Evolutionary conservation across 1,139 yeast species (phyloP).

Genomic region (Zygoascus hellenicus): DNA sequence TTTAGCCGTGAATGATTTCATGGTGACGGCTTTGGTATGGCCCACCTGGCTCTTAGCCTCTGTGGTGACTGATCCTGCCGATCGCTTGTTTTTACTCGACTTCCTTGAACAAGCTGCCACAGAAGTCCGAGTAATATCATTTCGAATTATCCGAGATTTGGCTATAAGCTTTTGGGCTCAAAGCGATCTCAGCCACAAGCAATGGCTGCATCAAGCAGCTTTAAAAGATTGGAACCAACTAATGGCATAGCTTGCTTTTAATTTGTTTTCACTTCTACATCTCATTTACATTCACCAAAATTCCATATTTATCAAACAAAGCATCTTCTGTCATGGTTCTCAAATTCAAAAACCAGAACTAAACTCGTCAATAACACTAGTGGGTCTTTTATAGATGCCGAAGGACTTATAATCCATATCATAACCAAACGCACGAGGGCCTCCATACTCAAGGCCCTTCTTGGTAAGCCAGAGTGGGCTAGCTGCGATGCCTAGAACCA

Average conservation of each 20-base stretch:
- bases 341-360: neutral
- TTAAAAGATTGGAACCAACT: conserved; percentile 8
- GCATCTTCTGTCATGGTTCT: neutral
- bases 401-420: conserved; percentile 11
- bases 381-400: conserved; percentile 35
- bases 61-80: neutral
- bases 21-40: conserved; percentile 10
- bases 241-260: conserved; percentile 6
- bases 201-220: conserved; percentile 1
- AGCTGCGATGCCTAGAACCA: conserved; percentile 40
- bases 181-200: conserved; percentile 1
- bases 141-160: conserved; percentile 5
- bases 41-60: conserved; percentile 11
- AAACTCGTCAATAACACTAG: conserved; percentile 40
- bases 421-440: conserved; percentile 28
- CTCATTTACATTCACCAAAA: neutral
- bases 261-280: neutral
- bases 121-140: conserved; percentile 3
- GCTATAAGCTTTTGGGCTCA: conserved; percentile 8
- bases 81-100: neutral
- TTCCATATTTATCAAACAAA: neutral
- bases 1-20: conserved; percentile 5
- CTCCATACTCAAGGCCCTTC: conserved; percentile 37
- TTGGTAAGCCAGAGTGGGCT: conserved; percentile 37
- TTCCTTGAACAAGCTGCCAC: neutral